Evolutionary conservation across 2,329 filamentous ascomycete species (phyloP), one percentile per base, ranked within the genome.

Genomic region (Colletotrichum scovillei): DNA sequence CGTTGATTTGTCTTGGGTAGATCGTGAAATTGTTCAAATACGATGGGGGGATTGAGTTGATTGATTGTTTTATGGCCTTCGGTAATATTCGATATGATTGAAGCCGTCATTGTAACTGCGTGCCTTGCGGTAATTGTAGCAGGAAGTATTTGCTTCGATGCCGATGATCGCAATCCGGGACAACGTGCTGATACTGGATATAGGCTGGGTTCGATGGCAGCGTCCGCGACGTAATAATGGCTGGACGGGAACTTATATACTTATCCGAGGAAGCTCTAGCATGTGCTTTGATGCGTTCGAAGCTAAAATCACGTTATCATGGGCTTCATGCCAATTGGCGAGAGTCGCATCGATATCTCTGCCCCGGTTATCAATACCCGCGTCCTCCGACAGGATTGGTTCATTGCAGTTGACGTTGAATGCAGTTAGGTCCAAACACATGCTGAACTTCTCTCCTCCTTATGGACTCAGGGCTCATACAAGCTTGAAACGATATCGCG

Each of bases 291-390:
- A 32, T 68, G 57, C 16, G 3, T 68, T 53, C 30, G 19, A 26
- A 28, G 19, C 57, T 38, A 42, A 56, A 68, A 55, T 42, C 58
- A 63, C 66, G 66, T 63, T 68, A 68, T 63, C 8, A 12, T 22
- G 42, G 8, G 42, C 42, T 22, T n/a, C 12, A 11, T 22, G 42
- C 19, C 19, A 19, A 49, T 49, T 49, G 42, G 42, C 4, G 42
- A 49, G 8, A n/a, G 7, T n/a, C 8, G 42, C 42, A 49, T 49
- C 38, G 7, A 42, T 42, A 8, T 7, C 16, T 8, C 38, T 42
- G 1, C 38, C 35, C 38, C 38, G 16, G 5, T 42, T 19, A 19
- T 42, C 14, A 19, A 19, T 42, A 42, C 38, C 38, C 38, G 38
- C 16, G 3, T 42, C 38, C 38, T 42, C 38, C 38, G 38, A 7